Evolutionary conservation across 2,329 filamentous ascomycete genomes (phyloP).

Genomic region (Microsporum canis): DNA sequence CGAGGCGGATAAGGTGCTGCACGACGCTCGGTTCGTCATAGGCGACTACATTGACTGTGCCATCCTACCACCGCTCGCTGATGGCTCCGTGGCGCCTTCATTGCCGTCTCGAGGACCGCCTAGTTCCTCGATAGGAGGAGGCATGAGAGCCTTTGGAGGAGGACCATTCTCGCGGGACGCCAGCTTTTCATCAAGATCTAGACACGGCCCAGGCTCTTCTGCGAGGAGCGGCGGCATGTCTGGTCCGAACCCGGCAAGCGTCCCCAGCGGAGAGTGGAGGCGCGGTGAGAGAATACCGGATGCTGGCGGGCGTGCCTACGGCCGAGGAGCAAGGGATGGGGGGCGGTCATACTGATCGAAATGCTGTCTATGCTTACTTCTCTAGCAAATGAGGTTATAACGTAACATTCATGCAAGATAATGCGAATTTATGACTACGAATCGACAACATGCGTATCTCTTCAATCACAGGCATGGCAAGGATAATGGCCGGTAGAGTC

Average conservation of each 20-base stretch:
- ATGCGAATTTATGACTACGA: too few species aligned
- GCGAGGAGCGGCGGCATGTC: constrained; percentile 33
- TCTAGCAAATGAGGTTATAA: background rate
- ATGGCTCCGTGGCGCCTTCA: constrained; percentile 59
- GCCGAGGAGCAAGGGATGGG: constrained; percentile 19
- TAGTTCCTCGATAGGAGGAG: constrained; percentile 36
- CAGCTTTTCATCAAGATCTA: constrained; percentile 31
- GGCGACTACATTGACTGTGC: constrained; percentile 82
- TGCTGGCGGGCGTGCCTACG: constrained; percentile 27
- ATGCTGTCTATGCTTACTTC: background rate
- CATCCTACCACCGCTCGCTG: constrained; percentile 60
- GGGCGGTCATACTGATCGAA: background rate
- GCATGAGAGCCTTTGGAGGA: constrained; percentile 29
- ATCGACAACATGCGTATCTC: too few species aligned
- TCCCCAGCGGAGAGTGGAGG: constrained; percentile 40
- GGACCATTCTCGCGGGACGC: constrained; percentile 30
- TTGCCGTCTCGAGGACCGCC: background rate
- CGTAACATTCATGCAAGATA: background rate
- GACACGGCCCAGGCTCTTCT: constrained; percentile 30
- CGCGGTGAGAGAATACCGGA: constrained; percentile 38
- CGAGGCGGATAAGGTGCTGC: constrained; percentile 61
- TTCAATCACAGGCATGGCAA: too few species aligned
- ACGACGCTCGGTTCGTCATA: constrained; percentile 69
- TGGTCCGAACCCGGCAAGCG: constrained; percentile 23
- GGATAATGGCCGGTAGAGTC: too few species aligned